Base-by-base conservation (phyloP, 2,329 filamentous ascomycete species). In the Clarireedia sp. region DNA sequence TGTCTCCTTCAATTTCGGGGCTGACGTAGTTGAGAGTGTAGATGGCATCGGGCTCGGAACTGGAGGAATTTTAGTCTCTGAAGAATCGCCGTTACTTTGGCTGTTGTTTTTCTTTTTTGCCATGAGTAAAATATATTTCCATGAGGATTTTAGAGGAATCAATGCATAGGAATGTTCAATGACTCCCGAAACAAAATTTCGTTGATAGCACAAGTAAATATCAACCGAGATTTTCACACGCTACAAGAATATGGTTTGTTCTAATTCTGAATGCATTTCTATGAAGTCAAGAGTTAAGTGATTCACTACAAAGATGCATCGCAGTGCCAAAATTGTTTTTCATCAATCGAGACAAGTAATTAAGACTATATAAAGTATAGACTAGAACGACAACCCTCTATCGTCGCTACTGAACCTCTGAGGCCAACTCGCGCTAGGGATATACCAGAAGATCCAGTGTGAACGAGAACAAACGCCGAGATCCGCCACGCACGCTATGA, bases 91-190 rank as follows among this genome's bases (percentile, higher is more conserved):
- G 47, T 59, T 56, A 40, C 62, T 57, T 33, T 69, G 58, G 64
- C 71, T 71, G 66, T 75, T 77, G 60, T 68, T 72, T 66, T 74
- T 78, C 65, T 76, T 75, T 65, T 71, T 79, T 48, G 70, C 70
- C 76, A 79, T 79, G 17, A 26, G 46, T 38, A 50, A 41, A 21
- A 37, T 45, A 55, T 56, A 46, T 26, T 37, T 46, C 29, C 16
- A 50, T 24, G 41, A 23, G 26, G 29, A 44, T 37, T 44, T 38
- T 26, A 54, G 5, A 49, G 23, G 19, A n/a, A 44, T 54, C 23
- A 54, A 37, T 44, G 33, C 46, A 54, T 49, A 48, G 37, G 33
- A 54, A 37, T 54, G 26, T 48, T 46, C 23, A 16, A 46, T 6
- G 43, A 14, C 24, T 50, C 24, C 46, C 38, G 45, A 43, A 21